Conservation (phyloP, 2,329 filamentous ascomycete genomes). For the Sporothrix curviconia region DNA sequence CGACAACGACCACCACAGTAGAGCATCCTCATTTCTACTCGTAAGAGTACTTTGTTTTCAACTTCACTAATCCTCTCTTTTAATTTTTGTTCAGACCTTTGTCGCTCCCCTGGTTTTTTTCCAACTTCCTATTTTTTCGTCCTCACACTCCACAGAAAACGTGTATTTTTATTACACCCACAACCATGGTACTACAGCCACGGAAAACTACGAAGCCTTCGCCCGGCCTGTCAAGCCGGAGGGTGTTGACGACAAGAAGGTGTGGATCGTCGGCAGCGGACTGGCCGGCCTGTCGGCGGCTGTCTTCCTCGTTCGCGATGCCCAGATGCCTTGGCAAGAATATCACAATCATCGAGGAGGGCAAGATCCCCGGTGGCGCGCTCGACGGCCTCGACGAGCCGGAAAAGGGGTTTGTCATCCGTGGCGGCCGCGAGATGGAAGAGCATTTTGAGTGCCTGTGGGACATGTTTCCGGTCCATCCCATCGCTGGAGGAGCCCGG, state of each 20-base stretch:
- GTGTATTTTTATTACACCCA: too few relatives aligned
- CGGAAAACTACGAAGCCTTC: constrained; percentile 21
- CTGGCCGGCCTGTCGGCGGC: constrained; percentile 30
- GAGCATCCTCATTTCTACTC: too few relatives aligned
- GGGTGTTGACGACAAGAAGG: constrained; percentile 21
- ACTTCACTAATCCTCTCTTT: neutral
- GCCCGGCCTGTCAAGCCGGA: constrained; percentile 20
- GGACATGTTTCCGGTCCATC: constrained; percentile 27
- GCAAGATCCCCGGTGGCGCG: constrained; percentile 26
- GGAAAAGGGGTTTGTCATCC: constrained; percentile 30
- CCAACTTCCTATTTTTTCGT: too few relatives aligned
- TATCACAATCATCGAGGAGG: constrained; percentile 31
- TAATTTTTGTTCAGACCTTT: neutral
- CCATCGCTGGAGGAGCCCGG: constrained; percentile 25
- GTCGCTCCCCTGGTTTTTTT: too few relatives aligned
- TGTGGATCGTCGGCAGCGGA: constrained; percentile 31
- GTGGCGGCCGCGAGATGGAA: constrained; percentile 29
- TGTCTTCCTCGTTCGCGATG: constrained; percentile 31
- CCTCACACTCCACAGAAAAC: neutral
- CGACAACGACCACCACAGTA: too few relatives aligned
- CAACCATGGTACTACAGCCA: constrained; percentile 25
- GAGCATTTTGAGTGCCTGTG: constrained; percentile 29
- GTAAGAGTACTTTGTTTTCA: neutral
- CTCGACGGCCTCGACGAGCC: constrained; percentile 26
- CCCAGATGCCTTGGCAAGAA: constrained; percentile 27